Evolutionary conservation across 129 eudicot species (phyloP).

Genomic region (Ambrosia trifida): DNA sequence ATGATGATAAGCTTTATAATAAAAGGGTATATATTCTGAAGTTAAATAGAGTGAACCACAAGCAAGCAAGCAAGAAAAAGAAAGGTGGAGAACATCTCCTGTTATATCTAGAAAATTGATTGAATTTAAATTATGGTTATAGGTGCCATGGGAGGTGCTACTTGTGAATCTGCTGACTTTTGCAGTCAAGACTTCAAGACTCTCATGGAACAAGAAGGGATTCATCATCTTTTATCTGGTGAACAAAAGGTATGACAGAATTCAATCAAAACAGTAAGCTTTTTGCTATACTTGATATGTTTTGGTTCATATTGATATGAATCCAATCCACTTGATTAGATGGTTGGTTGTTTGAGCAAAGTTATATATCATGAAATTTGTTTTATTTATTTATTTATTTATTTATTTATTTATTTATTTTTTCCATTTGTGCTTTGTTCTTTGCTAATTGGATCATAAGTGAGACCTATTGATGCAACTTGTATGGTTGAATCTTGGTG

Average conservation of each 20-base stretch:
- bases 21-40: constrained; percentile 33
- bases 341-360: not conserved
- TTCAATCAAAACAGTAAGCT: not conserved
- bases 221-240: constrained; percentile 38
- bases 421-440: not conserved
- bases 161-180: constrained; percentile 22
- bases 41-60: constrained; percentile 29
- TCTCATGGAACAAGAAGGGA: constrained; percentile 42
- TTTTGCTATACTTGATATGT: constrained; percentile 19
- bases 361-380: not conserved
- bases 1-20: constrained; percentile 12
- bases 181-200: constrained; percentile 24
- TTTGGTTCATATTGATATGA: constrained; percentile 4
- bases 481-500: constrained; percentile 12
- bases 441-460: constrained; percentile 3
- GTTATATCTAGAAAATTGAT: not conserved
- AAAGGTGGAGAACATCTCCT: constrained; percentile 24
- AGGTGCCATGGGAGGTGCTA: constrained; percentile 37
- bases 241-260: constrained; percentile 28
- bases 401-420: too few relatives aligned
- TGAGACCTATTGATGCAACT: constrained; percentile 10
- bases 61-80: constrained; percentile 27
- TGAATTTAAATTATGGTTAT: not conserved
- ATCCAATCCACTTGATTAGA: constrained; percentile 3
- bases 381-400: too few relatives aligned